These are phyloP conservation scores for Neotropicomus parvogracilis DNA, from an alignment of 1,284 basidiomycete genomes.

Conservation along the genomic window DNA sequence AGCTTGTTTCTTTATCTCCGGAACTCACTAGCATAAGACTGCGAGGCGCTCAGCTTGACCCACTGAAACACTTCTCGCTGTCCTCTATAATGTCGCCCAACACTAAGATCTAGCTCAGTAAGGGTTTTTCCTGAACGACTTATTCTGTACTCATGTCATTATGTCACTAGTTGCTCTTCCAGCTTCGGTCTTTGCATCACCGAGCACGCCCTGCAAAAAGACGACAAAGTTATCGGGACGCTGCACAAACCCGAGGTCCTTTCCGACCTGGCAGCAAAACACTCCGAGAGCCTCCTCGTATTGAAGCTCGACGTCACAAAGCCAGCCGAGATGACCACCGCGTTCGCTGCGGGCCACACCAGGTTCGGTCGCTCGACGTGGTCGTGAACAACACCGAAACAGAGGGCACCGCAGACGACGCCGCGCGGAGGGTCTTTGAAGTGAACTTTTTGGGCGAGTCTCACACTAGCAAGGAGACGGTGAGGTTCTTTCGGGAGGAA, in stretches of 20 bases:
- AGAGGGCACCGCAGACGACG: constrained; percentile 19
- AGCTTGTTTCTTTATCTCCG: no score
- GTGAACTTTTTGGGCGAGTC: constrained; percentile 37
- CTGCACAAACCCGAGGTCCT: constrained; percentile 29
- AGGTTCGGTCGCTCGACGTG: constrained; percentile 41
- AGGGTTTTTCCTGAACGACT: no score
- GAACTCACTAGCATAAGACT: no score
- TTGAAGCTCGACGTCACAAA: constrained; percentile 39
- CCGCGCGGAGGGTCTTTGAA: constrained; percentile 31
- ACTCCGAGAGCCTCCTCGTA: constrained; percentile 34
- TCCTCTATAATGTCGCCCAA: no score
- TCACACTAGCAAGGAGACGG: constrained; percentile 28
- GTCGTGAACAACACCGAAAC: constrained; percentile 40
- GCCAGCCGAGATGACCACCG: constrained; percentile 24
- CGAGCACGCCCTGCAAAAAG: constrained; percentile 15
- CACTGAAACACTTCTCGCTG: no score
- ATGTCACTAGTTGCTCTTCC: no score
- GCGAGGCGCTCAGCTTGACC: no score
- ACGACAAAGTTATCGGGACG: constrained; percentile 37
- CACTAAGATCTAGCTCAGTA: no score
- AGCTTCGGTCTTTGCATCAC: no score
- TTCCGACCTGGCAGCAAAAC: constrained; percentile 24
- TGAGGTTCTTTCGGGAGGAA: constrained; percentile 25
- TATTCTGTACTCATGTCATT: no score
- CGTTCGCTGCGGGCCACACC: constrained; percentile 31